Base-by-base conservation (phyloP, 2,329 filamentous ascomycete species). In the Aaosphaeria arxii region DNA sequence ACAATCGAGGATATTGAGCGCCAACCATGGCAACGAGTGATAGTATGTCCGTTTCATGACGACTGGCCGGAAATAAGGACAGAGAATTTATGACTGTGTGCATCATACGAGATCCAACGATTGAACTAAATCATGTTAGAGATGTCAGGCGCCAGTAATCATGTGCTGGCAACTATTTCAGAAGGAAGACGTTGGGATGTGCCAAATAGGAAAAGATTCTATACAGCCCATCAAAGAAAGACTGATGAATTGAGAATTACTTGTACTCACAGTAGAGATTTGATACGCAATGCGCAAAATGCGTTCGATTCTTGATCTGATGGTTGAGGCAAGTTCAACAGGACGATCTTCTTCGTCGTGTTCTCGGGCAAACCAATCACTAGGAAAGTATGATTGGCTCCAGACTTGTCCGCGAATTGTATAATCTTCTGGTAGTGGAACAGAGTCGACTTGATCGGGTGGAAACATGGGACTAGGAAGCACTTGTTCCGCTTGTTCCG, bases 381-480 rank as follows among this genome's bases (percentile, higher is more conserved):
- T 47, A 0, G 84, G 83, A 45, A 81, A 84, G 47, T 85, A 85
- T 7, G 74, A 72, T 2, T 82, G 75, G 0, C 77, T 73, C 73
- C 83, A 88, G 1, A 83, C 63, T 1, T 88, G 70, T 0, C 87
- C 87, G 1, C 84, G 76, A 47, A 89, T 77, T 0, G 80, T 76
- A 54, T 82, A 88, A 51, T 91, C 87, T 43, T 90, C 87, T 0
- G 85, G 84, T 0, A 90, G 63, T 0, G 86, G 85, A 1, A 77
- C 72, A 1, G 74, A 74, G 0, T 74, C 63, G 1, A 69, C 67
- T 30, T 74, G 72, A 2, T 73, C 73, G 2, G 72, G 71, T 0
- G 81, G 80, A 48, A 87, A 84, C 0, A 68, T 38, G 9, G 54
- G 40, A n/a, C 59, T 1, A 11, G 56, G 41, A 6, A 67, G 42